Conservation (phyloP, 2,329 filamentous ascomycete species). For the Trichoderma sp. region DNA sequence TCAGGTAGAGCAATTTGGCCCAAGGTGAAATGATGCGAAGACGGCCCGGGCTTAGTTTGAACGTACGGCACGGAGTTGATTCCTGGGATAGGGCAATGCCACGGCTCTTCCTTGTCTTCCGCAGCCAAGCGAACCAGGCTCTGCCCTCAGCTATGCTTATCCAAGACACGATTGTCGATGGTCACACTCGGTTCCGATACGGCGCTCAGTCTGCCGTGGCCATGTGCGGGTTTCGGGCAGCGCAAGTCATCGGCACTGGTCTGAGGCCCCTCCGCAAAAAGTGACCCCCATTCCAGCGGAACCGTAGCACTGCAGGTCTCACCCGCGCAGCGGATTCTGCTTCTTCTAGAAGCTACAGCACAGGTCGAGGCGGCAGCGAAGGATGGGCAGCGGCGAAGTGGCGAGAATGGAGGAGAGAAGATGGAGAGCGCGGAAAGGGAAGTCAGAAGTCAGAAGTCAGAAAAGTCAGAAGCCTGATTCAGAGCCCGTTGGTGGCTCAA, state of each 20-base stretch:
- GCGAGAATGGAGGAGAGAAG: background rate
- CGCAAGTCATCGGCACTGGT: background rate
- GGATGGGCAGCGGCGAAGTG: background rate
- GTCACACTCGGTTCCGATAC: slow-evolving; percentile 1
- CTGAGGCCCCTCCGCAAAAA: background rate
- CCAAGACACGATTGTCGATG: background rate
- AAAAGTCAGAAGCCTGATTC: background rate
- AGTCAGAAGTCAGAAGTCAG: background rate
- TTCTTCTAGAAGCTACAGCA: slow-evolving; percentile 2
- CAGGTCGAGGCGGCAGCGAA: background rate
- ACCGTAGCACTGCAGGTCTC: slow-evolving; percentile 10
- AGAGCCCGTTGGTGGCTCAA: background rate
- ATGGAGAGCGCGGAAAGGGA: background rate
- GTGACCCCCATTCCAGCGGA: slow-evolving; percentile 2
- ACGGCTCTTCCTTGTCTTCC: background rate
- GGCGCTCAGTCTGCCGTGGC: background rate
- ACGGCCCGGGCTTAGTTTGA: background rate
- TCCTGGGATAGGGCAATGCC: background rate
- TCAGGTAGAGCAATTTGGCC: background rate
- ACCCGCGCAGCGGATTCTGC: background rate
- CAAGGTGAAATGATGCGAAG: background rate
- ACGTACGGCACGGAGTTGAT: background rate
- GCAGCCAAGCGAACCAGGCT: background rate
- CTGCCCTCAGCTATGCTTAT: background rate
- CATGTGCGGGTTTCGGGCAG: background rate